These are phyloP conservation scores for Ammopiptanthus mongolicus DNA, from an alignment of 306 rosid species.

Conservation along the genomic window DNA sequence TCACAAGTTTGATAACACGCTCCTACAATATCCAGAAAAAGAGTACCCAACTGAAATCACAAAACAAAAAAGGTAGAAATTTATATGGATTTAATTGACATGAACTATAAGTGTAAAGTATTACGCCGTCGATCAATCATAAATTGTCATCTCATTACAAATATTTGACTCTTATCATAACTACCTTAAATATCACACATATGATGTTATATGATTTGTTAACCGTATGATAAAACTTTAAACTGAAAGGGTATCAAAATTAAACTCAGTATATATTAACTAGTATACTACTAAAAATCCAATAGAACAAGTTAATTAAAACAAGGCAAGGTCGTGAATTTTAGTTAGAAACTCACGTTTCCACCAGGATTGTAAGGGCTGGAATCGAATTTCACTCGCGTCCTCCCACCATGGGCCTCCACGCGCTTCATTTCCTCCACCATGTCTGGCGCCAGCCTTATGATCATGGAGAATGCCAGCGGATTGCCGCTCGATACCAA, in stretches of 20 bases:
- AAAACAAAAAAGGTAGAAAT: no score
- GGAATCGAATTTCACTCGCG: slow-evolving; percentile 54
- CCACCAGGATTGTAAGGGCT: slow-evolving; percentile 35
- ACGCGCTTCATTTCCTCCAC: slow-evolving; percentile 70
- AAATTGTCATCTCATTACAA: no score
- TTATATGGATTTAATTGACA: no score
- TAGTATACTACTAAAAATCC: background rate
- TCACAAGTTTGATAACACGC: background rate
- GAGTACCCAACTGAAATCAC: background rate
- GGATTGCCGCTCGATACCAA: slow-evolving; percentile 56
- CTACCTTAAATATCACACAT: no score
- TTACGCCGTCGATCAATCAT: no score
- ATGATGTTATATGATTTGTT: no score
- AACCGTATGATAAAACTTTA: no score
- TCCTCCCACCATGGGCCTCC: slow-evolving; percentile 55
- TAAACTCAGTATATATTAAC: no score
- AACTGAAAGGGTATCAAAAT: no score
- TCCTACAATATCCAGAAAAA: background rate
- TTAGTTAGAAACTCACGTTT: slow-evolving; percentile 40
- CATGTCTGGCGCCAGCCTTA: slow-evolving; percentile 57
- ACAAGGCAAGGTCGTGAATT: background rate
- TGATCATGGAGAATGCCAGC: slow-evolving; percentile 52
- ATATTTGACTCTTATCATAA: no score
- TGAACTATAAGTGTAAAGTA: no score
- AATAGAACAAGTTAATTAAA: background rate